Evolutionary conservation across 2,329 filamentous ascomycete genomes (phyloP).

Genomic region (Claviceps paspali): DNA sequence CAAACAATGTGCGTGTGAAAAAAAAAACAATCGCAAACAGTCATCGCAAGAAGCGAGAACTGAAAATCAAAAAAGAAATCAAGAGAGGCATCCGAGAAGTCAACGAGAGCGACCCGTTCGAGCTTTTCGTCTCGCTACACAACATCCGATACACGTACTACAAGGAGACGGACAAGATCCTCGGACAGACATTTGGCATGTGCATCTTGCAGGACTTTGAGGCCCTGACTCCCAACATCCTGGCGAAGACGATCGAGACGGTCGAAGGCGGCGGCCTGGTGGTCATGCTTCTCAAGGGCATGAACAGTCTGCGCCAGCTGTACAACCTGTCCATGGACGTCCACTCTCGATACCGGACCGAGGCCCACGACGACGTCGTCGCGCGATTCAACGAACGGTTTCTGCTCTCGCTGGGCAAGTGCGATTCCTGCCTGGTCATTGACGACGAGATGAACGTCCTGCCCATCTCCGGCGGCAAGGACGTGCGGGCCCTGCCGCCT

Average conservation of each 20-base stretch:
- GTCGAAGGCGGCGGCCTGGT: conserved; percentile 93
- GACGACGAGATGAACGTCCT: conserved; percentile 97
- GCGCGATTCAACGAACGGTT: conserved; percentile 97
- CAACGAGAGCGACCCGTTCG: conserved; percentile 88
- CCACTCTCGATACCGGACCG: conserved; percentile 88
- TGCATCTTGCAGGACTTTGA: conserved; percentile 98
- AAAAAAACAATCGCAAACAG: conserved; percentile 30
- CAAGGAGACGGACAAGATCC: conserved; percentile 97
- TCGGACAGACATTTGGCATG: conserved; percentile 97
- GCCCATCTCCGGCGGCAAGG: conserved; percentile 90
- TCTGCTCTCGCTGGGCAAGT: conserved; percentile 86
- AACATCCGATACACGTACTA: conserved; percentile 99
- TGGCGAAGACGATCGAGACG: conserved; percentile 90
- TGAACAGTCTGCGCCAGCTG: conserved; percentile 92
- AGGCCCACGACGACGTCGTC: conserved; percentile 88
- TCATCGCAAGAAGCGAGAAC: conserved; percentile 94
- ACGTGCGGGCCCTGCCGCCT: conserved; percentile 67
- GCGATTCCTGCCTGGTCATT: conserved; percentile 85
- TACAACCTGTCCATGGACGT: conserved; percentile 98
- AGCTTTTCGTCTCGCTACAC: conserved; percentile 89
- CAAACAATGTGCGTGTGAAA: not conserved
- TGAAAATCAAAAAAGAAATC: conserved; percentile 97
- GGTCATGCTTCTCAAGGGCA: conserved; percentile 80
- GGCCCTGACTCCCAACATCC: conserved; percentile 88
- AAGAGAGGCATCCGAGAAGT: conserved; percentile 86